Conservation (phyloP, 306 rosid species). For the Pterocarpus macrocarpus region DNA sequence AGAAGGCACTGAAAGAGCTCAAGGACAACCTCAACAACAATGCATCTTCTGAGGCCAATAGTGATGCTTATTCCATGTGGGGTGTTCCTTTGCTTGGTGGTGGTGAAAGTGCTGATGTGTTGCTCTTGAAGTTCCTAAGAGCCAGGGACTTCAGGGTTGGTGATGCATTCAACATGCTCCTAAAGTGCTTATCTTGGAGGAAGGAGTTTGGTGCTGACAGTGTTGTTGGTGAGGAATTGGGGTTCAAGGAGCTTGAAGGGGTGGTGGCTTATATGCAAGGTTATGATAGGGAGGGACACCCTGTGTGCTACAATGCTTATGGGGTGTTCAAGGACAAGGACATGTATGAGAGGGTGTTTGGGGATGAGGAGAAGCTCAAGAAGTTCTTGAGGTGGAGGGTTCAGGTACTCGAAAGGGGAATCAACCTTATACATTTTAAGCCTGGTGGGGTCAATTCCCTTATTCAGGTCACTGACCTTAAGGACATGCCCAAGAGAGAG, state of each 20-base stretch:
- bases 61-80: constrained; percentile 65
- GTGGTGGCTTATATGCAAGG: constrained; percentile 85
- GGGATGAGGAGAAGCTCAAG: constrained; percentile 82
- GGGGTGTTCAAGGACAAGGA: constrained; percentile 76
- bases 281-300: constrained; percentile 76
- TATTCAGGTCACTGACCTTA: constrained; percentile 89
- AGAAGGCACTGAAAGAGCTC: constrained; percentile 73
- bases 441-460: constrained; percentile 83
- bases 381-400: constrained; percentile 87
- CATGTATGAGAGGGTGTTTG: constrained; percentile 77
- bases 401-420: constrained; percentile 82
- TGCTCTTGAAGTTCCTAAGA: constrained; percentile 78
- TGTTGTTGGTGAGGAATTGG: constrained; percentile 68
- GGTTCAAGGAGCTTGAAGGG: constrained; percentile 81
- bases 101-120: constrained; percentile 70
- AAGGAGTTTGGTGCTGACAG: constrained; percentile 69
- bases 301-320: constrained; percentile 87
- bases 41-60: constrained; percentile 39
- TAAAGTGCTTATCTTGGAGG: constrained; percentile 76
- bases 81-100: constrained; percentile 59
- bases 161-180: constrained; percentile 71
- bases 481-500: constrained; percentile 94
- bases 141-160: constrained; percentile 78
- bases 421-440: constrained; percentile 73
- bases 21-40: constrained; percentile 53